A percentile compares a stretch with the other conserved stretches of the same genome.
These are phyloP conservation scores for Magnusiomyces clavatus DNA, from an alignment of 1,139 yeast genomes.

Conservation along the genomic window DNA sequence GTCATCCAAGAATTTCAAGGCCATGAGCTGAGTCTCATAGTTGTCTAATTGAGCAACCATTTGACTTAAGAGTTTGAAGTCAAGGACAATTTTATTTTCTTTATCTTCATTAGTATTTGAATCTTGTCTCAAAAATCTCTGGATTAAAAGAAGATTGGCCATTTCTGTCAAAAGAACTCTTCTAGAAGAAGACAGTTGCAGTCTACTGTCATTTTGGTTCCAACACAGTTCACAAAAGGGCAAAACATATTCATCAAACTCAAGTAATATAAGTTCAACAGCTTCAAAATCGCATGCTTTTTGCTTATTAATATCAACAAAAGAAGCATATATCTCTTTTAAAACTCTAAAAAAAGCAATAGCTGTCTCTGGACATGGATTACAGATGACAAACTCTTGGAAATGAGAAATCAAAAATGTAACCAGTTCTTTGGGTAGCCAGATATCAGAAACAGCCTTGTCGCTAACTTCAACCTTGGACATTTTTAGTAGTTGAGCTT, in stretches of 20 bases:
- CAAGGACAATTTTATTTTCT: neutral
- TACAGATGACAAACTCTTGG: slow-evolving; percentile 24
- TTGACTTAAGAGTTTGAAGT: slow-evolving; percentile 3
- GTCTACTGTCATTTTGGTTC: neutral
- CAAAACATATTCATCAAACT: slow-evolving; percentile 5
- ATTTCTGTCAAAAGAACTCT: slow-evolving; percentile 12
- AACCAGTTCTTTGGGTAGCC: slow-evolving; percentile 15
- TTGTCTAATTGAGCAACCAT: slow-evolving; percentile 8
- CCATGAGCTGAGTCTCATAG: slow-evolving; percentile 45
- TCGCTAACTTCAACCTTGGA: slow-evolving; percentile 1
- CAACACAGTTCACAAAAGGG: slow-evolving; percentile 8
- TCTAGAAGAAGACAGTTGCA: slow-evolving; percentile 1
- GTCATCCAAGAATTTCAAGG: slow-evolving; percentile 30
- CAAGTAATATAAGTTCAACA: neutral
- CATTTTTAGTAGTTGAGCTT: neutral
- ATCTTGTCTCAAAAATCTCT: neutral
- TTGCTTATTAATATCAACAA: neutral
- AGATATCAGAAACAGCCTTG: neutral
- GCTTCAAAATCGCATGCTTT: neutral
- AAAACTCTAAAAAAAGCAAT: slow-evolving; percentile 35
- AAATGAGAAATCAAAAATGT: slow-evolving; percentile 18
- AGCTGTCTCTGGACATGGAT: slow-evolving; percentile 31
- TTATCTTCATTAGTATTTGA: neutral
- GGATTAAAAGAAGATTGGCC: slow-evolving; percentile 8
- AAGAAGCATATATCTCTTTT: slow-evolving; percentile 7